Evolutionary conservation across 2,329 filamentous ascomycete species (phyloP).

Genomic region (Fusarium dimerum): DNA sequence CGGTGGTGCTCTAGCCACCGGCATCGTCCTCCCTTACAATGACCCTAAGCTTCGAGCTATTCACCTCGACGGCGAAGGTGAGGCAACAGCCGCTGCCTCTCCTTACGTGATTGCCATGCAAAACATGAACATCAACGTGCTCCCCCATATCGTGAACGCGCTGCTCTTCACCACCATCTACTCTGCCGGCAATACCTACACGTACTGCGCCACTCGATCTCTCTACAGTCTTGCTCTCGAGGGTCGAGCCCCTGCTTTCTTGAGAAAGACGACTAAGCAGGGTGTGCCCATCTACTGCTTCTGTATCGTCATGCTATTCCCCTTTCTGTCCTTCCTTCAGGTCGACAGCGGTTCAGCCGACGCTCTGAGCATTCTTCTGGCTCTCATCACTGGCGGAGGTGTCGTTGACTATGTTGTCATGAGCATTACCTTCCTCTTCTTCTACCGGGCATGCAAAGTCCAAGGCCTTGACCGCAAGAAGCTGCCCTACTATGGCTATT

Average conservation of each 20-base stretch:
- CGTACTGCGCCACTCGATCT: slow-evolving; percentile 52
- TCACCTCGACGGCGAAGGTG: slow-evolving; percentile 3
- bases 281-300: slow-evolving; percentile 58
- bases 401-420: slow-evolving; percentile 56
- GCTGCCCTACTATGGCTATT: slow-evolving; percentile 52
- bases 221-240: slow-evolving; percentile 58
- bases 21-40: slow-evolving; percentile 9
- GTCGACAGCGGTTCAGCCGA: slow-evolving; percentile 41
- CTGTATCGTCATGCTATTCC: slow-evolving; percentile 47
- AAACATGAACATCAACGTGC: slow-evolving; percentile 38
- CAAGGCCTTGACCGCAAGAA: slow-evolving; percentile 45
- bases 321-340: slow-evolving; percentile 47
- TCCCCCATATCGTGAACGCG: slow-evolving; percentile 54
- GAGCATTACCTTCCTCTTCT: slow-evolving; percentile 56
- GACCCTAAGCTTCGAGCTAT: slow-evolving; percentile 11
- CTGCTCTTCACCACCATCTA: slow-evolving; percentile 47
- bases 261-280: slow-evolving; percentile 54
- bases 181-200: slow-evolving; percentile 33
- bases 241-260: slow-evolving; percentile 50
- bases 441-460: slow-evolving; percentile 54
- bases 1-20: slow-evolving; percentile 43
- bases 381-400: slow-evolving; percentile 48
- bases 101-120: slow-evolving; percentile 25
- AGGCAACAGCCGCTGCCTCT: slow-evolving; percentile 9
- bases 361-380: slow-evolving; percentile 47